These are phyloP conservation scores for Aspergillus floridensis DNA, from an alignment of 2,329 filamentous ascomycete species.

Conservation along the genomic window DNA sequence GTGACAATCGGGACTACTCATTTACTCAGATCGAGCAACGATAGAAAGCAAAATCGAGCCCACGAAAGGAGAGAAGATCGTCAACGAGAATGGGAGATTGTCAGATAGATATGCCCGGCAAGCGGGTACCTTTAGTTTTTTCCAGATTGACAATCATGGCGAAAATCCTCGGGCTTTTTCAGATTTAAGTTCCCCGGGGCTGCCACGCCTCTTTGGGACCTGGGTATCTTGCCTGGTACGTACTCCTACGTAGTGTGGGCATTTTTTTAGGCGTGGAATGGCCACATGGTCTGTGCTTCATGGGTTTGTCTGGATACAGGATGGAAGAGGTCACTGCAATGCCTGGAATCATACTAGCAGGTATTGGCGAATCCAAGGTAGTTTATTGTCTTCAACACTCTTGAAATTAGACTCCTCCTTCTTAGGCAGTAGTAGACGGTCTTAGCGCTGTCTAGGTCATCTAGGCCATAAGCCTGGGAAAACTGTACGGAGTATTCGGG, in stretches of 20 bases:
- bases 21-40: slow-evolving; percentile 7
- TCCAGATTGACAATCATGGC: slow-evolving; percentile 10
- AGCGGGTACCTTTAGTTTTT: slow-evolving; percentile 15
- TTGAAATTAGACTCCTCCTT: neutral
- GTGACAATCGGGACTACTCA: neutral
- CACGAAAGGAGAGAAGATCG: slow-evolving; percentile 19
- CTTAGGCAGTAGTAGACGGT: neutral
- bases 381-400: neutral
- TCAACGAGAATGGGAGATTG: slow-evolving; percentile 10
- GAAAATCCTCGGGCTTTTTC: slow-evolving; percentile 16
- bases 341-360: slow-evolving; percentile 4
- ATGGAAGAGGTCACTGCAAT: slow-evolving; percentile 1
- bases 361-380: neutral
- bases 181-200: slow-evolving; percentile 13
- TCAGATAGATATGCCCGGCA: slow-evolving; percentile 16
- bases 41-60: slow-evolving; percentile 6
- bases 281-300: slow-evolving; percentile 11
- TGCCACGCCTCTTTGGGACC: slow-evolving; percentile 4
- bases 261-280: slow-evolving; percentile 8
- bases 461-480: neutral
- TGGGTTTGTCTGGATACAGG: neutral
- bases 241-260: slow-evolving; percentile 4
- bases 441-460: neutral
- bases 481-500: neutral
- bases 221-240: neutral